These are phyloP conservation scores for Posidonia oceanica DNA, from an alignment of 116 monocot genomes.

Conservation along the genomic window DNA sequence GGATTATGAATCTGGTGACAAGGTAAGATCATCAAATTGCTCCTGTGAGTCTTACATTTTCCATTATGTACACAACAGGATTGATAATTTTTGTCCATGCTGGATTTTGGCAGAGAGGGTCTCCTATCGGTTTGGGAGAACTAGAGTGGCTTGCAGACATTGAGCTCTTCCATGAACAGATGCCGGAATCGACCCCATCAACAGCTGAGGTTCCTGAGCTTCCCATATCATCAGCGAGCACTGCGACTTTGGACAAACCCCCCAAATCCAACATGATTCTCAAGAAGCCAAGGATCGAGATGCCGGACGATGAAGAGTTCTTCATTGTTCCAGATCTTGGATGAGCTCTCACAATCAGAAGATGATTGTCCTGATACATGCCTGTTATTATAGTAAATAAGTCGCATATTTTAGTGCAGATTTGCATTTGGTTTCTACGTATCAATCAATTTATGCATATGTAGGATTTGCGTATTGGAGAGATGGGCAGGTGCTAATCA, in stretches of 20 bases:
- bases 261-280: too few species aligned
- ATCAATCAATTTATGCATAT: too few species aligned
- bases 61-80: not conserved
- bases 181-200: constrained; percentile 10
- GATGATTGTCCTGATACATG: too few species aligned
- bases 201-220: constrained; percentile 67
- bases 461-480: too few species aligned
- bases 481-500: too few species aligned
- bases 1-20: constrained; percentile 70
- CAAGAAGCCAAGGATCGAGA: constrained; percentile 64
- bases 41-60: not conserved
- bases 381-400: too few species aligned
- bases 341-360: too few species aligned
- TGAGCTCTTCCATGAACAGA: constrained; percentile 35
- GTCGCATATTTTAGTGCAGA: too few species aligned
- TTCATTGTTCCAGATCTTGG: constrained; percentile 94
- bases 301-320: constrained; percentile 64
- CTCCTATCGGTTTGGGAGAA: constrained; percentile 41
- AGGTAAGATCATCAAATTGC: constrained; percentile 26
- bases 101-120: constrained; percentile 28
- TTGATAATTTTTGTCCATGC: not conserved
- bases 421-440: too few species aligned
- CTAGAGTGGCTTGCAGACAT: constrained; percentile 78
- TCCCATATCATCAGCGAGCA: constrained; percentile 18
- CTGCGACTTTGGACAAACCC: constrained; percentile 12